phyloP scores from a whole-genome alignment of 768 basidiomycete genomes.

The Podaxis carcinomalis region DNA sequence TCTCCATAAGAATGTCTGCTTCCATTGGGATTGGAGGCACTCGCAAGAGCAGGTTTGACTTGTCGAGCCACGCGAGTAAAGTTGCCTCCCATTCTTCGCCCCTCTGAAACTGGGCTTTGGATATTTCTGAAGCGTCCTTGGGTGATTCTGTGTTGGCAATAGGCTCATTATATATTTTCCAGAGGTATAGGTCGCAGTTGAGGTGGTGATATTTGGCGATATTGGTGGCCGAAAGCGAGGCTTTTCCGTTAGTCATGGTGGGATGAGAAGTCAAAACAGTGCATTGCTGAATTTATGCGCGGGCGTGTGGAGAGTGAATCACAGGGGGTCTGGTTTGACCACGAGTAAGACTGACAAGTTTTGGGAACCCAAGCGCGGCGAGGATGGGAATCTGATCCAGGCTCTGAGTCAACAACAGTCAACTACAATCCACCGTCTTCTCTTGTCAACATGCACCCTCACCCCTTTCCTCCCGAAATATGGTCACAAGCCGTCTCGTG shows the following conservation, averaged over 20 bases:
- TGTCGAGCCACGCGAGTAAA: conserved; percentile 39
- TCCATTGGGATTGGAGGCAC: conserved; percentile 33
- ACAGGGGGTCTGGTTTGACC: not conserved
- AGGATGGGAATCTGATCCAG: not conserved
- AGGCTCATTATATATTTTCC: conserved; percentile 33
- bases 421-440: not conserved
- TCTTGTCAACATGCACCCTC: conserved; percentile 13
- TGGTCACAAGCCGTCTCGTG: conserved; percentile 29
- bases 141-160: not conserved
- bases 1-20: conserved; percentile 30
- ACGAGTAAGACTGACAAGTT: not conserved
- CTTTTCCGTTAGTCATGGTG: conserved; percentile 23
- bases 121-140: conserved; percentile 20
- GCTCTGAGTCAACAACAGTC: not conserved
- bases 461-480: conserved; percentile 31
- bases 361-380: not conserved
- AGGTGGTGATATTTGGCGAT: conserved; percentile 42
- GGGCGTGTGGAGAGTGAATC: conserved; percentile 5
- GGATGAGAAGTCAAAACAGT: not conserved
- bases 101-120: conserved; percentile 36
- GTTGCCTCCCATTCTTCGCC: conserved; percentile 42
- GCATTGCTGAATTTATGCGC: conserved; percentile 1
- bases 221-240: conserved; percentile 41
- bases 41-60: conserved; percentile 33
- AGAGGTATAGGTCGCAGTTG: conserved; percentile 42